phyloP scores from a whole-genome alignment of 768 basidiomycete species.

The Sarcodon aspratus region DNA sequence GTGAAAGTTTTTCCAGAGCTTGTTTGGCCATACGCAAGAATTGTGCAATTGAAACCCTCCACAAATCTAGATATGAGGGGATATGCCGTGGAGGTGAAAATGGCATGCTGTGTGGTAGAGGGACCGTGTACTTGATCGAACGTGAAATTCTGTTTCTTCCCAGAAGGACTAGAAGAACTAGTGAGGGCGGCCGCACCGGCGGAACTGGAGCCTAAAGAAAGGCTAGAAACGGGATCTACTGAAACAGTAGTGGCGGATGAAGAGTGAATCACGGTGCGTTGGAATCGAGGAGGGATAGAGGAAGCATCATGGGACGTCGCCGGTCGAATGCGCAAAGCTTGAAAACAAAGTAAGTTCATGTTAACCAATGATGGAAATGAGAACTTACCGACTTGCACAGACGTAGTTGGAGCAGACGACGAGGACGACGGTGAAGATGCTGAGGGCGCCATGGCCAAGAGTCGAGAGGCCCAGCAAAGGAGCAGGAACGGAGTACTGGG shows the following conservation, averaged over 20 bases:
- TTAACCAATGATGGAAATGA: not conserved
- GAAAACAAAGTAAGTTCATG: slow-evolving; percentile 1
- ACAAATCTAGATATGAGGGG: slow-evolving; percentile 81
- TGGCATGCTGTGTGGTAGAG: slow-evolving; percentile 71
- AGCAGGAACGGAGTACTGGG: too few relatives aligned
- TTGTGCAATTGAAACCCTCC: slow-evolving; percentile 95
- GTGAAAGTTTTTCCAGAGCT: slow-evolving; percentile 96
- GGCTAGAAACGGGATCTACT: slow-evolving; percentile 61
- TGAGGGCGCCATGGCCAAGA: slow-evolving; percentile 55
- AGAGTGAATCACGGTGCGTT: slow-evolving; percentile 79
- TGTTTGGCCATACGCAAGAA: slow-evolving; percentile 96
- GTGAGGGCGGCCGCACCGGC: slow-evolving; percentile 32
- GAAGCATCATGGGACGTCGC: slow-evolving; percentile 72
- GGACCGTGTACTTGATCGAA: slow-evolving; percentile 94
- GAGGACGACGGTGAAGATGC: slow-evolving; percentile 34
- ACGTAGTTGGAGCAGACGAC: slow-evolving; percentile 55
- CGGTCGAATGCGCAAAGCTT: slow-evolving; percentile 87
- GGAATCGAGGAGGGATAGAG: slow-evolving; percentile 90
- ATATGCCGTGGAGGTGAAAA: slow-evolving; percentile 78
- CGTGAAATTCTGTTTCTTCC: slow-evolving; percentile 77
- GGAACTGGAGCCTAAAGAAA: slow-evolving; percentile 38
- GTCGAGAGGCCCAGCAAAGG: too few relatives aligned
- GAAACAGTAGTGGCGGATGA: slow-evolving; percentile 62
- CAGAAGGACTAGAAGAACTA: slow-evolving; percentile 29
- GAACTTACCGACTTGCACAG: slow-evolving; percentile 86